Percentiles rank a stretch among this genome's conserved stretches.
These are phyloP conservation scores for Ceratobasidium theobromae DNA, from an alignment of 1,284 basidiomycete genomes.

Conservation along the genomic window DNA sequence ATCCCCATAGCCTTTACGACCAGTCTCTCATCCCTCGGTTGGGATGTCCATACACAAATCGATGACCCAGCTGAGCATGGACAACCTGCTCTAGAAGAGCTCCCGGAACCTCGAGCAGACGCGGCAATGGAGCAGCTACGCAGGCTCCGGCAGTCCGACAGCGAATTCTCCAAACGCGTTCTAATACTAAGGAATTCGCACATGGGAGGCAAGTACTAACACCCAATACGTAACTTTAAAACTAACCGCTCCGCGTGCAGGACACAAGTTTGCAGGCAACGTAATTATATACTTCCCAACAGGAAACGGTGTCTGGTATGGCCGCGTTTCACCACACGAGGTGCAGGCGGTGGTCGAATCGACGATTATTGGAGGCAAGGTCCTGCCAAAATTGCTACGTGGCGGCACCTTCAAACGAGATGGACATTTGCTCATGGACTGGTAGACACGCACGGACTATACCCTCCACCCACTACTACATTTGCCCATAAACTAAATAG, in stretches of 20 bases:
- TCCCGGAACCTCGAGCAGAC: constrained; percentile 45
- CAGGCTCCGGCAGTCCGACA: constrained; percentile 40
- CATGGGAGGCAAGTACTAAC: constrained; percentile 57
- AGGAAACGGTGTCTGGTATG: constrained; percentile 86
- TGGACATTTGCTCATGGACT: constrained; percentile 66
- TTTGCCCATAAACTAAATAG: too few relatives aligned
- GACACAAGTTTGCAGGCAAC: constrained; percentile 90
- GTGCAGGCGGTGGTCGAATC: constrained; percentile 83
- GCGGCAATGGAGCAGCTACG: constrained; percentile 54
- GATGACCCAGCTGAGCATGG: constrained; percentile 63
- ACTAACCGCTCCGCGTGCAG: background rate
- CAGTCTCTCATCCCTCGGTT: constrained; percentile 64
- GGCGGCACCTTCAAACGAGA: constrained; percentile 73
- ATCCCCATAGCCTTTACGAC: constrained; percentile 58
- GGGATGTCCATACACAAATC: constrained; percentile 72
- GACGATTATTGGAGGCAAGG: constrained; percentile 79
- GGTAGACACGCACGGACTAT: constrained; percentile 56
- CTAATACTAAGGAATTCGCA: constrained; percentile 86
- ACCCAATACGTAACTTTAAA: background rate
- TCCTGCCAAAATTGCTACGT: constrained; percentile 79
- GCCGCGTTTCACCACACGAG: constrained; percentile 87
- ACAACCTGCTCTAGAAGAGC: constrained; percentile 42
- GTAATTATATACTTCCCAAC: constrained; percentile 86
- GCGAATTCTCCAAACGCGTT: constrained; percentile 53
- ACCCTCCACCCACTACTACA: background rate